phyloP scores from a whole-genome alignment of 352 stramenopile genomes.

The Plasmopara viticola region DNA sequence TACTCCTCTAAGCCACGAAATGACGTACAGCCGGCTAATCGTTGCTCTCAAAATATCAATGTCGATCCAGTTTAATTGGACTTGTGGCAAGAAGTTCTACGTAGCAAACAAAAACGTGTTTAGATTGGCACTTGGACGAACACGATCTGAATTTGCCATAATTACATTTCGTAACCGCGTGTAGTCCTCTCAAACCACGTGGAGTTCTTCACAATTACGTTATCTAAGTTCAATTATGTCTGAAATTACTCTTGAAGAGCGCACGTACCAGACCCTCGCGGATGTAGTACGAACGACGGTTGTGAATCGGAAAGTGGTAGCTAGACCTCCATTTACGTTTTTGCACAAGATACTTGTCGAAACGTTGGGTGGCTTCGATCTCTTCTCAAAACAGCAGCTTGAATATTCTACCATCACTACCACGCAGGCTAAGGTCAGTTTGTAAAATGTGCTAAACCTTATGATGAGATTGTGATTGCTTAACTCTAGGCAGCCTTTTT shows the following conservation, averaged over 20 bases:
- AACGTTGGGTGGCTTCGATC: conserved; percentile 46
- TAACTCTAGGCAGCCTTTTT: conserved; percentile 58
- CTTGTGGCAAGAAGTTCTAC: too few species aligned
- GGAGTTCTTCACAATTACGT: conserved; percentile 2
- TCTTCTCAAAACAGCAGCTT: conserved; percentile 67
- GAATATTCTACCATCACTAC: conserved; percentile 47
- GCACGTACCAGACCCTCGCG: conserved; percentile 61
- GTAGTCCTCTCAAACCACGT: too few species aligned
- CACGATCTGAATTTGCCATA: too few species aligned
- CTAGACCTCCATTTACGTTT: conserved; percentile 74
- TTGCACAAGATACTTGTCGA: conserved; percentile 76
- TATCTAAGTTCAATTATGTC: conserved; percentile 6
- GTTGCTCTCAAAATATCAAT: too few species aligned
- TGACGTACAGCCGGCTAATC: too few species aligned
- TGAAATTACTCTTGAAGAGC: conserved; percentile 38
- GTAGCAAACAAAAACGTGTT: too few species aligned
- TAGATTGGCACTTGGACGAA: too few species aligned
- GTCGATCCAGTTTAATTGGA: too few species aligned
- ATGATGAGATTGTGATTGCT: background rate
- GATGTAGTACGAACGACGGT: conserved; percentile 59
- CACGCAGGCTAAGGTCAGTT: conserved; percentile 63
- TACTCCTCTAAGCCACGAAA: too few species aligned
- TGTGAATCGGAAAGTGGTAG: conserved; percentile 60
- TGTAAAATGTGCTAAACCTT: background rate
- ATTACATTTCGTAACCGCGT: conserved; percentile 4